phyloP scores from a whole-genome alignment of 2,329 filamentous ascomycete genomes.

The Cladosporium colombiae region DNA sequence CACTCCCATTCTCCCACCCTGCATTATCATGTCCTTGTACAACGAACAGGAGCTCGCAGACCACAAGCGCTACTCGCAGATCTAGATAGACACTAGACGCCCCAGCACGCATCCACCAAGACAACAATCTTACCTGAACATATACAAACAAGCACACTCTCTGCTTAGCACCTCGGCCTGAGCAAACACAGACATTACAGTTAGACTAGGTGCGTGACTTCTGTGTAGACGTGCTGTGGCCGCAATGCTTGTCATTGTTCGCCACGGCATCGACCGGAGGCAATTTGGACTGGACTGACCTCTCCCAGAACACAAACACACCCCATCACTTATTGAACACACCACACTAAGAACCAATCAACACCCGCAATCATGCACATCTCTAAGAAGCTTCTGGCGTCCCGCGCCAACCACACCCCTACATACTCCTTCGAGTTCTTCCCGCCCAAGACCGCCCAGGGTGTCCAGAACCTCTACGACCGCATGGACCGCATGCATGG shows the following conservation, averaged over 20 bases:
- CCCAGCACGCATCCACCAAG: not conserved
- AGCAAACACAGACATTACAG: not conserved
- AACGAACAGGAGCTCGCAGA: slow-evolving; percentile 38
- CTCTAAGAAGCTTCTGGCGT: slow-evolving; percentile 82
- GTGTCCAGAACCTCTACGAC: slow-evolving; percentile 98
- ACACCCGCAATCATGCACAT: slow-evolving; percentile 72
- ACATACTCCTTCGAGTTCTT: slow-evolving; percentile 99
- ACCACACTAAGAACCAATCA: slow-evolving; percentile 1
- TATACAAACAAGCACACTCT: slow-evolving; percentile 2
- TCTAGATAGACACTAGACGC: slow-evolving; percentile 21
- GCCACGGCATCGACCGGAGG: not conserved
- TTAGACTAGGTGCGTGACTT: slow-evolving; percentile 10
- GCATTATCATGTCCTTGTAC: slow-evolving; percentile 35
- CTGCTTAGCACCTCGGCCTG: not conserved
- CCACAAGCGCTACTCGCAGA: slow-evolving; percentile 33
- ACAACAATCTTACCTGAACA: not conserved
- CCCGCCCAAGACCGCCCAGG: slow-evolving; percentile 93
- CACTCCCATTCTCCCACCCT: not conserved
- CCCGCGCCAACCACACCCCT: slow-evolving; percentile 74
- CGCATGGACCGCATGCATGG: slow-evolving; percentile 99
- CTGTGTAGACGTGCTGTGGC: not conserved
- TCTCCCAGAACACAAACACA: slow-evolving; percentile 19
- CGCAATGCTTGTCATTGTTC: slow-evolving; percentile 1
- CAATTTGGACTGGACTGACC: slow-evolving; percentile 22
- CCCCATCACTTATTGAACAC: not conserved